Evolutionary conservation across 176 grass and related monocot genomes (phyloP).

Genomic region (Miscanthus lutarioriparius): DNA sequence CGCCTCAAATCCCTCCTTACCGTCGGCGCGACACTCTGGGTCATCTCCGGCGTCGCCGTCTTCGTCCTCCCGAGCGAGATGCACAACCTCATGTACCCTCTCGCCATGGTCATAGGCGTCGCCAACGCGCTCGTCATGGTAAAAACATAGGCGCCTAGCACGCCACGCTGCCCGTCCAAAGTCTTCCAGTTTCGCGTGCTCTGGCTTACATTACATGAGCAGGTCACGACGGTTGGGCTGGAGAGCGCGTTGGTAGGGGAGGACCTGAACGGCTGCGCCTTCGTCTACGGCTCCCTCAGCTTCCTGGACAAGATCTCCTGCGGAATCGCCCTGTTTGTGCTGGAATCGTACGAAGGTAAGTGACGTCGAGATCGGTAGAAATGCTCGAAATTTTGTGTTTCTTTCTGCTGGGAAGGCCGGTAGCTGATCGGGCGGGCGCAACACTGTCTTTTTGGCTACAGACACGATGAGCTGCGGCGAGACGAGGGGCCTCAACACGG

Average conservation of each 20-base stretch:
- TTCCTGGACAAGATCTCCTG: slow-evolving; percentile 79
- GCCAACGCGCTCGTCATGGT: slow-evolving; percentile 66
- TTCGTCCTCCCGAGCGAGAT: slow-evolving; percentile 61
- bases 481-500: slow-evolving; percentile 41
- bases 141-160: neutral
- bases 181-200: neutral
- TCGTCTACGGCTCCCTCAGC: slow-evolving; percentile 77
- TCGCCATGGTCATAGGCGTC: slow-evolving; percentile 55
- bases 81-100: slow-evolving; percentile 68
- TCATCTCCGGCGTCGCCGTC: slow-evolving; percentile 52
- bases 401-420: neutral
- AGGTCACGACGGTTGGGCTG: slow-evolving; percentile 64
- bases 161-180: neutral
- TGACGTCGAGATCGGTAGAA: neutral
- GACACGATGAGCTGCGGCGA: slow-evolving; percentile 33
- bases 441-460: neutral
- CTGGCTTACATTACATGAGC: neutral
- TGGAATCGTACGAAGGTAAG: slow-evolving; percentile 75
- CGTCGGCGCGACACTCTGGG: slow-evolving; percentile 66
- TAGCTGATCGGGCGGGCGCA: neutral
- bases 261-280: slow-evolving; percentile 61
- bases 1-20: slow-evolving; percentile 61
- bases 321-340: slow-evolving; percentile 61
- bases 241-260: slow-evolving; percentile 67
- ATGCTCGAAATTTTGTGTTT: neutral